Base-by-base conservation (phyloP, 1,284 basidiomycete species). In the Ceratobasidium theobromae region DNA sequence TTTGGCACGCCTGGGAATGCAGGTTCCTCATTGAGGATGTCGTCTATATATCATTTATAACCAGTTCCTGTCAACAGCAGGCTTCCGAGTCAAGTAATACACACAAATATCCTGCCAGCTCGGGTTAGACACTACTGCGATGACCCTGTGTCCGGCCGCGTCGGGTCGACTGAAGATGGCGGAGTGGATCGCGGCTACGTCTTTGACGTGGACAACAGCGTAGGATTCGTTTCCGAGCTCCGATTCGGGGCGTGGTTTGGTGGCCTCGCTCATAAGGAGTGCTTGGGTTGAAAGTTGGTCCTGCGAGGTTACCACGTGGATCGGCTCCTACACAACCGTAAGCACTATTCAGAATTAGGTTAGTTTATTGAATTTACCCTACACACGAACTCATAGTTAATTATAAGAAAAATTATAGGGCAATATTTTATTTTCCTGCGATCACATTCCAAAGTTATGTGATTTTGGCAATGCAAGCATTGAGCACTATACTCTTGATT, bases 271-370 rank as follows among this genome's bases (percentile, higher is more conserved):
- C 27, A 28, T n/a, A 11, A 46, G 18, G 2, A 49, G 6, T 8
- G 16, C 35, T 38, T 38, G 5, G 45, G 28, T 60, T 3, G 43
- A 35, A 3, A 60, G 32, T 27, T 60, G 57, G 32, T 60, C 57
- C 12, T 23, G 28, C 14, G 57, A 60, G 4, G 45, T 35, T 3
- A 60, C 45, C 27, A 3, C 9, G 32, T 60, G 14, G 1, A 60
- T 48, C 9, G 57, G 57, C 2, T 35, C 57, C 54, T 57, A 21
- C 8, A 1, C 9, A 57, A n/a, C 16, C 18, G 3, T 28, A 21
- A 38, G 27, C 23, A 38, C 35, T 38, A 6, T 6, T 38, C n/a
- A n/a, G n/a, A n/a, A n/a, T n/a, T n/a, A n/a, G n/a, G n/a, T n/a
- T n/a, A n/a, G n/a, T n/a, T n/a, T n/a, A n/a, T n/a, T n/a, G n/a